These are phyloP conservation scores for Acidomyces sp. DNA, from an alignment of 495 filamentous ascomycete genomes.

Conservation along the genomic window DNA sequence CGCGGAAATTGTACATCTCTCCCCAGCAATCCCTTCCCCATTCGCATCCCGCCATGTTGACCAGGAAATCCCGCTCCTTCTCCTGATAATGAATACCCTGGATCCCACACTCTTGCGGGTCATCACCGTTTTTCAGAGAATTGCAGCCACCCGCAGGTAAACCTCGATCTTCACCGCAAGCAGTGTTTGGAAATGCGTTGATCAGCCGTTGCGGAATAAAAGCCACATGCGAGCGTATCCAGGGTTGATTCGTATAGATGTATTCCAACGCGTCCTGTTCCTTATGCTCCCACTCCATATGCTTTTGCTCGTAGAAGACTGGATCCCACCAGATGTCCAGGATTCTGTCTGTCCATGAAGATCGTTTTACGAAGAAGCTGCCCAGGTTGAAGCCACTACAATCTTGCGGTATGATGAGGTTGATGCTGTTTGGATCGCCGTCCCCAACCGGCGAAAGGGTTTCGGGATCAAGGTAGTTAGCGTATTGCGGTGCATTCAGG, in stretches of 20 bases:
- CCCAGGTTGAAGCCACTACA: constrained; percentile 94
- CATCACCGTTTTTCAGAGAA: constrained; percentile 40
- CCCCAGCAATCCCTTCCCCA: constrained; percentile 96
- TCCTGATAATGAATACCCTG: constrained; percentile 73
- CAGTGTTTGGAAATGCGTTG: constrained; percentile 85
- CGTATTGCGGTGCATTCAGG: constrained; percentile 8
- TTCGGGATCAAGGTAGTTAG: constrained; percentile 56
- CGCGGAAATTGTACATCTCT: constrained; percentile 88
- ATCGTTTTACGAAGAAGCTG: constrained; percentile 80
- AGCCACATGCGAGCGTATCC: constrained; percentile 76
- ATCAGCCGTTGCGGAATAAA: constrained; percentile 87
- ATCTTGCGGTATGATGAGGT: constrained; percentile 83
- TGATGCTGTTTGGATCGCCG: constrained; percentile 56
- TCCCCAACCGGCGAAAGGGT: constrained; percentile 64
- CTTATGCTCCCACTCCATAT: constrained; percentile 99
- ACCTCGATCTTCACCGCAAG: constrained; percentile 57
- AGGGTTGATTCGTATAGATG: constrained; percentile 80
- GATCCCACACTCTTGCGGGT: constrained; percentile 43
- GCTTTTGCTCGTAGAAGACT: constrained; percentile 92
- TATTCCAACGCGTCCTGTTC: constrained; percentile 93
- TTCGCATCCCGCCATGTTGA: constrained; percentile 97
- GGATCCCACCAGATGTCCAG: constrained; percentile 99
- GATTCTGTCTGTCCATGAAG: constrained; percentile 78
- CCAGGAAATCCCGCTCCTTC: constrained; percentile 78
- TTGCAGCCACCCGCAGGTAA: constrained; percentile 15